Base-by-base conservation (phyloP, 495 filamentous ascomycete genomes). In the Aspergillus funiculosus region DNA sequence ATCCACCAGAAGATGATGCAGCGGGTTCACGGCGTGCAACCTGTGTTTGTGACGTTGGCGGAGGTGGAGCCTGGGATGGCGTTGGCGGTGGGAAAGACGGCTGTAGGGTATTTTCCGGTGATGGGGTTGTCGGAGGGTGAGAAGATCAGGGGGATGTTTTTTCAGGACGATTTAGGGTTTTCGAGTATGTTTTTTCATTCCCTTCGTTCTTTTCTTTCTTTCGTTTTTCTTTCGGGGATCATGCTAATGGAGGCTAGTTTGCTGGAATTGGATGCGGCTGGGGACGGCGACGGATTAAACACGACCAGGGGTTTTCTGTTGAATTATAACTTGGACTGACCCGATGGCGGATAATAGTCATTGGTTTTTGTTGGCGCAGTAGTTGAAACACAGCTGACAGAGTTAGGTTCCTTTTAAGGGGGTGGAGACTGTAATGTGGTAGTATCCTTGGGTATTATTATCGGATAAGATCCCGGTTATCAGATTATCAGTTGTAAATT, bases 151-250 rank as follows among this genome's bases (percentile, higher is more conserved):
- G 60, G 72, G 58, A 58, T 57, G 21, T 76, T 82, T 54, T 87
- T 87, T 61, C 76, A 78, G 20, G 72, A 81, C 15, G 83, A 86
- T 61, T 67, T 86, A 51, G 83, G 78, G 0, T 79, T 81, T 61
- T 68, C 58, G 22, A 78, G 68, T 72, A 54, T 36, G 63, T 54
- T 48, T 25, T 11, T 29, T 38, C 29, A 15, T 10, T 36, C n/a
- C n/a, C n/a, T n/a, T n/a, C n/a, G n/a, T 25, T 9, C 3, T n/a
- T 1, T 35, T 13, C 26, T n/a, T 19, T 22, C 2, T 17, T 40
- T 20, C 3, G 9, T 27, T 2, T 17, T 13, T 19, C 20, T 11
- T 4, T 14, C 2, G 4, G 6, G n/a, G 9, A 22, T 14, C 9
- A 48, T 24, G 26, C 58, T 68, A 40, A 66, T 51, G 27, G 24